Percentiles rank a stretch among this genome's conserved stretches.
Evolutionary conservation across 2,329 filamentous ascomycete genomes (phyloP).

Genomic region (Lecanoromycetidae sp.): DNA sequence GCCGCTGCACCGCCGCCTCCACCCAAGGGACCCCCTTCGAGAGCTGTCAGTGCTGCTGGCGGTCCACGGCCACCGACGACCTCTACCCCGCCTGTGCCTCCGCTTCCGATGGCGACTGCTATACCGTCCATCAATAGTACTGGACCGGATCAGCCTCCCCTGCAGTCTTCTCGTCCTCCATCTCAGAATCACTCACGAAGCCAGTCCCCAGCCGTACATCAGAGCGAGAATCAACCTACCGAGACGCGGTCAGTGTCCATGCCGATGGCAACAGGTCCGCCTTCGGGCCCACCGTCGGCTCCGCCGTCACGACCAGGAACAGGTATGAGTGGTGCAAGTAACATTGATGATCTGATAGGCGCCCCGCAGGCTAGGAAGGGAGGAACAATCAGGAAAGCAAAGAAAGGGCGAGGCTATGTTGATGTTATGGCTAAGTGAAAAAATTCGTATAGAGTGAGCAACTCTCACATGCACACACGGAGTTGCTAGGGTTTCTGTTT

Average conservation of each 20-base stretch:
- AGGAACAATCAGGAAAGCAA: slow-evolving; percentile 52
- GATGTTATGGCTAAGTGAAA: slow-evolving; percentile 69
- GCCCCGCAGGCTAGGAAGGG: slow-evolving; percentile 58
- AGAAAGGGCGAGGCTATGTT: slow-evolving; percentile 80
- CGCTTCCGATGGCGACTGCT: slow-evolving; percentile 25
- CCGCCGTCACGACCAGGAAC: slow-evolving; percentile 62
- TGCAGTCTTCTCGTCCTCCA: not conserved
- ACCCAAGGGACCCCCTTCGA: slow-evolving; percentile 45
- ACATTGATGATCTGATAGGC: slow-evolving; percentile 83
- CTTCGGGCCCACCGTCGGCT: slow-evolving; percentile 28
- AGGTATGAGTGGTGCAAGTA: slow-evolving; percentile 81
- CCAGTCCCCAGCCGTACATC: slow-evolving; percentile 7
- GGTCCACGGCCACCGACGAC: slow-evolving; percentile 35
- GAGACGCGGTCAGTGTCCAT: not conserved
- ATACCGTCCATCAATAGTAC: slow-evolving; percentile 3
- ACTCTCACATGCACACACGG: no score
- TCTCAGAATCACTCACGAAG: slow-evolving; percentile 12
- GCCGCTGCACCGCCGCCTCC: slow-evolving; percentile 61
- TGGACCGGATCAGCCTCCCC: not conserved
- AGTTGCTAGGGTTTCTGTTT: no score
- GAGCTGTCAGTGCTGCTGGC: slow-evolving; percentile 42
- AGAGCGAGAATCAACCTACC: slow-evolving; percentile 14
- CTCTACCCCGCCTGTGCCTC: slow-evolving; percentile 14
- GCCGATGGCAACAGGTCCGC: slow-evolving; percentile 10
- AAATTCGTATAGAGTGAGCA: not conserved